phyloP scores from a whole-genome alignment of 148 eudicot genomes.

The Bassia scoparia region DNA sequence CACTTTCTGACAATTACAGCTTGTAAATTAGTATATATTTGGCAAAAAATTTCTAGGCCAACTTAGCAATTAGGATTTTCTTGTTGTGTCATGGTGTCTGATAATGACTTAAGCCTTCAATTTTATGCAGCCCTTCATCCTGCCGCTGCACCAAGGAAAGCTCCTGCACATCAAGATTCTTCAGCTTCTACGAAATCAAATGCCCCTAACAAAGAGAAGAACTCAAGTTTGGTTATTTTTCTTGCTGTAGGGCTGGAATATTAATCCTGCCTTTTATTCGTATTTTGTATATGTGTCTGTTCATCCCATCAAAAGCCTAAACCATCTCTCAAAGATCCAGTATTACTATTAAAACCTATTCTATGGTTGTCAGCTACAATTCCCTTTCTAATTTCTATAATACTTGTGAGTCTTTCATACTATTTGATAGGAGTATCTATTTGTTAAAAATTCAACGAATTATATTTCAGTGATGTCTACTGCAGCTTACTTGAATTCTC shows the following conservation, averaged over 20 bases:
- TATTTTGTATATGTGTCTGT: slow-evolving; percentile 48
- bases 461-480: neutral
- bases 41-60: neutral
- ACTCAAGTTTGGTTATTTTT: slow-evolving; percentile 41
- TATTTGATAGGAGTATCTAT: neutral
- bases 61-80: neutral
- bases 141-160: slow-evolving; percentile 44
- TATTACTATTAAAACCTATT: slow-evolving; percentile 30
- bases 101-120: slow-evolving; percentile 11
- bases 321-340: slow-evolving; percentile 53
- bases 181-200: slow-evolving; percentile 40
- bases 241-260: slow-evolving; percentile 48
- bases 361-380: neutral
- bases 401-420: neutral
- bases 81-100: neutral
- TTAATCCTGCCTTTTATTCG: slow-evolving; percentile 41
- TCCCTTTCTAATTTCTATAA: slow-evolving; percentile 9
- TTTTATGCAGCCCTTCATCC: slow-evolving; percentile 60
- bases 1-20: neutral
- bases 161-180: slow-evolving; percentile 39
- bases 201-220: slow-evolving; percentile 41
- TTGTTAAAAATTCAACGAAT: neutral
- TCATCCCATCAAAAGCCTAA: slow-evolving; percentile 44
- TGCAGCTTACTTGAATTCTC: neutral
- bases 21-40: slow-evolving; percentile 2